Evolutionary conservation across 2,329 filamentous ascomycete genomes (phyloP), one percentile per base, ranked within the genome.

Genomic region (Xylaria multiplex): DNA sequence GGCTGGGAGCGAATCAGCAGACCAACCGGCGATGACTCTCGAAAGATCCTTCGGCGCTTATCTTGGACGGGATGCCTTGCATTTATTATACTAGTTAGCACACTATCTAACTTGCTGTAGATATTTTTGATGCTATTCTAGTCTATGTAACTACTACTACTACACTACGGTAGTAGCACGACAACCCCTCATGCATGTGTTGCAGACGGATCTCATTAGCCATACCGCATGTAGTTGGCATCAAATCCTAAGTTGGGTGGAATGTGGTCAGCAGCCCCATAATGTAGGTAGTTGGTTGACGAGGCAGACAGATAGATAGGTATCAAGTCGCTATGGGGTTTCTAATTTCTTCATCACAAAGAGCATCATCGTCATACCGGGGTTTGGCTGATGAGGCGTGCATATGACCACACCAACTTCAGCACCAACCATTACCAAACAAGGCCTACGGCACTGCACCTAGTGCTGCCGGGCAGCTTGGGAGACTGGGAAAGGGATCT

Each of bases 141-240:
- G n/a, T 30, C 7, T 49, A 30, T 24, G 11, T 49, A 30, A 16
- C 24, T 27, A 16, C 8, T 24, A 16, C 24, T 27, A 16, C 8
- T 24, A 24, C n/a, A 16, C 14, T 27, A 16, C 4, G 13, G 11
- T 49, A 53, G 49, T 37, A 9, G 40, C 35, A 24, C 35, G 27
- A 22, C 19, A 35, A 58, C 35, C 52, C 19, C 45, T 53, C 46
- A 57, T 58, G 57, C 53, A 57, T 50, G 43, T 16, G 42, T 48
- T 62, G 59, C 54, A 62, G 62, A 55, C 49, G 62, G 53, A 67
- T 67, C 60, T 57, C 27, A 22, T 40, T 54, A 27, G 53, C 48
- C 52, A 52, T 45, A 56, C 57, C 27, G 9, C 19, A 57, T 53
- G 40, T 59, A 58, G 58, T 42, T 43, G 61, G 52, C 56, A 61